phyloP scores from a whole-genome alignment of 768 basidiomycete genomes.

The Boletus reticulatus region DNA sequence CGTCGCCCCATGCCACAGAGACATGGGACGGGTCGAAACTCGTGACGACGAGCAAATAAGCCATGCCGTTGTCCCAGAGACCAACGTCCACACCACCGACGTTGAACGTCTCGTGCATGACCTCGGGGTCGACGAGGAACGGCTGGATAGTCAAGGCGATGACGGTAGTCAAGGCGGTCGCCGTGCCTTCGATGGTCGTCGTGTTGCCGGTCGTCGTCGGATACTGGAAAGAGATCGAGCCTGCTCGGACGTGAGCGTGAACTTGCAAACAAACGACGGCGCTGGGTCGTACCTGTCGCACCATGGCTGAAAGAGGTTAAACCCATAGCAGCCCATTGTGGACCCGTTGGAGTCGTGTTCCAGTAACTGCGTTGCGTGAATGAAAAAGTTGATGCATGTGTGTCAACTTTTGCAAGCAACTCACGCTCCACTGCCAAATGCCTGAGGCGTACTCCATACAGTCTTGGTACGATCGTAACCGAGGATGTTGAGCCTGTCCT shows the following conservation, averaged over 20 bases:
- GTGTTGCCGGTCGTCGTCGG: slow-evolving; percentile 19
- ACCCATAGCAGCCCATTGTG: slow-evolving; percentile 25
- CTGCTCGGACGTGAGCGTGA: slow-evolving; percentile 6
- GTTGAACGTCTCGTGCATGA: slow-evolving; percentile 4
- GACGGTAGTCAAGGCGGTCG: neutral
- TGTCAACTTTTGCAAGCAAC: neutral
- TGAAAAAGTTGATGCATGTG: neutral
- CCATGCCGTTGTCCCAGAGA: slow-evolving; percentile 21
- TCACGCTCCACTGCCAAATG: slow-evolving; percentile 55
- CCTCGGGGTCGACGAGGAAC: slow-evolving; percentile 18
- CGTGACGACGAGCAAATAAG: slow-evolving; percentile 21
- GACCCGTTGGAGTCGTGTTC: slow-evolving; percentile 28
- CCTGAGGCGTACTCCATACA: slow-evolving; percentile 79
- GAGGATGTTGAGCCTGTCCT: slow-evolving; percentile 52
- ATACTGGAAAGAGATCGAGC: slow-evolving; percentile 28
- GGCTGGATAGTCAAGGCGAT: slow-evolving; percentile 12
- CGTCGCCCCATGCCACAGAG: slow-evolving; percentile 14
- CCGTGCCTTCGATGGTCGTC: slow-evolving; percentile 26
- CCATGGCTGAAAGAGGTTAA: slow-evolving; percentile 28
- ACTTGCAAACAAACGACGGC: neutral
- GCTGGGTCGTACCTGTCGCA: slow-evolving; percentile 16
- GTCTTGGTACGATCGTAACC: slow-evolving; percentile 63
- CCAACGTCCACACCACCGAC: slow-evolving; percentile 24
- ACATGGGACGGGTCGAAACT: slow-evolving; percentile 1
- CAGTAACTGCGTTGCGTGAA: slow-evolving; percentile 21